Evolutionary conservation across 164 flowering plant species (phyloP).

Genomic region (Tinospora cordifolia): DNA sequence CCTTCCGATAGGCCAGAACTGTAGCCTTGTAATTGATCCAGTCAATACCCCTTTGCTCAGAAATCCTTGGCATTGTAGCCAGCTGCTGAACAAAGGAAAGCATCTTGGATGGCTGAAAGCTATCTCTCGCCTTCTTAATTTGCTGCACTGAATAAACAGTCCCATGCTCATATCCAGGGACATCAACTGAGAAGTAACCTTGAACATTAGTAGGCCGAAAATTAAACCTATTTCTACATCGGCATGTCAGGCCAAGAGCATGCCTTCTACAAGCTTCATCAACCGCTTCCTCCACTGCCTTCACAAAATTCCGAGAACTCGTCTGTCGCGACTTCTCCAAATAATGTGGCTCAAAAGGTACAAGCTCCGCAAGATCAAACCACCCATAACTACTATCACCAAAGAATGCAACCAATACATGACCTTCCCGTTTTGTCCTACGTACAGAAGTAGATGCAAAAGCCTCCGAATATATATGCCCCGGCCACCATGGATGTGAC

Average conservation of each 20-base stretch:
- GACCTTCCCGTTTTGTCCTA: slow-evolving; percentile 54
- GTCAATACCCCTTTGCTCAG: slow-evolving; percentile 31
- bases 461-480: slow-evolving; percentile 65
- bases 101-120: slow-evolving; percentile 45
- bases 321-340: slow-evolving; percentile 73
- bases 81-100: slow-evolving; percentile 52
- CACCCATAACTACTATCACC: slow-evolving; percentile 99
- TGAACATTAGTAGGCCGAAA: slow-evolving; percentile 48
- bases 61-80: slow-evolving; percentile 42
- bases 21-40: slow-evolving; percentile 50
- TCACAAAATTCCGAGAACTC: slow-evolving; percentile 44
- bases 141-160: slow-evolving; percentile 55
- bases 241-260: slow-evolving; percentile 62
- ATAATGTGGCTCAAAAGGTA: slow-evolving; percentile 65
- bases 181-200: slow-evolving; percentile 69
- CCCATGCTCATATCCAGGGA: slow-evolving; percentile 58
- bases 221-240: slow-evolving; percentile 57
- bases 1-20: slow-evolving; percentile 55
- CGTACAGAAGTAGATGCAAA: slow-evolving; percentile 69
- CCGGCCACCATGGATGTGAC: slow-evolving; percentile 99
- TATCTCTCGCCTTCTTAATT: slow-evolving; percentile 55
- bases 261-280: slow-evolving; percentile 75
- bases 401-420: slow-evolving; percentile 86
- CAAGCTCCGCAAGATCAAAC: slow-evolving; percentile 79
- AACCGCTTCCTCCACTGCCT: slow-evolving; percentile 89